Conservation (phyloP, 345 rosid species). For the Corchorus capsularis region DNA sequence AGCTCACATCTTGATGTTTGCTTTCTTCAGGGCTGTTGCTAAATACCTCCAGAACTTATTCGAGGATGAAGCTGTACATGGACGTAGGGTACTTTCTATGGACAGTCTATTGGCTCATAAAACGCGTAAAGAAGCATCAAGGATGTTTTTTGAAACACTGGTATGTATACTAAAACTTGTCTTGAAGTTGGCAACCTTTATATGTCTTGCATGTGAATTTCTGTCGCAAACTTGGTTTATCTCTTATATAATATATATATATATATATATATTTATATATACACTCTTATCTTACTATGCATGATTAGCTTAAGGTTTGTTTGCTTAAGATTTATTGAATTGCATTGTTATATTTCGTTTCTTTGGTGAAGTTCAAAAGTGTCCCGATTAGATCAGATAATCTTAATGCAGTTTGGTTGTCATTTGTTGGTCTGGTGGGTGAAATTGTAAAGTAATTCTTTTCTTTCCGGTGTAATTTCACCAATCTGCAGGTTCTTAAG, state of each 20-base stretch:
- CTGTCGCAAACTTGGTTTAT: neutral
- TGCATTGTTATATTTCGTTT: neutral
- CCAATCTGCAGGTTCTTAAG: slow-evolving; percentile 70
- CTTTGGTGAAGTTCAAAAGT: neutral
- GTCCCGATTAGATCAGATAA: neutral
- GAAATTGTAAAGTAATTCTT: neutral
- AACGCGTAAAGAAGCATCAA: slow-evolving; percentile 98
- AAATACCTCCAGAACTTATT: slow-evolving; percentile 79
- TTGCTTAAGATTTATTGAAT: neutral
- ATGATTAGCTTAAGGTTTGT: neutral
- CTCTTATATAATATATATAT: no score
- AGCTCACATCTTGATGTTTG: slow-evolving; percentile 11
- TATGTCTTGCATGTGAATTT: neutral
- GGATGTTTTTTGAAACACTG: slow-evolving; percentile 98
- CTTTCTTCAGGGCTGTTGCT: slow-evolving; percentile 78
- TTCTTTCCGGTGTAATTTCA: neutral
- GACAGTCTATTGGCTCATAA: slow-evolving; percentile 79
- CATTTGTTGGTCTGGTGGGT: no score
- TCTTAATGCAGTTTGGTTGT: neutral
- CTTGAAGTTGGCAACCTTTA: neutral
- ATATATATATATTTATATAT: neutral
- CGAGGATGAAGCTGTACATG: slow-evolving; percentile 64
- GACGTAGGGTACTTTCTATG: slow-evolving; percentile 53
- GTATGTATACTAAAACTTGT: slow-evolving; percentile 45
- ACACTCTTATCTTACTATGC: neutral